Percentiles rank a stretch among this genome's conserved stretches.
Evolutionary conservation across 2,329 filamentous ascomycete genomes (phyloP).

Genomic region (Ophiocordyceps camponoti-saundersi): DNA sequence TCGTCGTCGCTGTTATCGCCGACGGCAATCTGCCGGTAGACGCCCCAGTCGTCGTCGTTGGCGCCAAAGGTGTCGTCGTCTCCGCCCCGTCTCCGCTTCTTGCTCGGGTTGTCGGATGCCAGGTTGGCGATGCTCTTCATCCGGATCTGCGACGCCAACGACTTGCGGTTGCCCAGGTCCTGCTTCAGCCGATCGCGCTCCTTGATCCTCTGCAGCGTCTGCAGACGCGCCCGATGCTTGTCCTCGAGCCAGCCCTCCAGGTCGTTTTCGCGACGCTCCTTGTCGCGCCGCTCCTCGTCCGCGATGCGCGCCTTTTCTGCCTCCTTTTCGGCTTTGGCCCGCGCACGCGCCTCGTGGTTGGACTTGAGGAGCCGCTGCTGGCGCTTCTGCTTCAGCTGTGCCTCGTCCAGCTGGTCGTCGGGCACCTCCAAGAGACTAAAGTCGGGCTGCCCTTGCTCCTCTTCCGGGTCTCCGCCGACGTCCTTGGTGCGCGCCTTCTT

Average conservation of each 20-base stretch:
- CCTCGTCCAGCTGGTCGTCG: slow-evolving; percentile 86
- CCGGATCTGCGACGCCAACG: slow-evolving; percentile 83
- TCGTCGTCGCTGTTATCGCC: slow-evolving; percentile 72
- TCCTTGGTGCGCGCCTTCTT: slow-evolving; percentile 86
- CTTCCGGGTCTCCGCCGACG: slow-evolving; percentile 64
- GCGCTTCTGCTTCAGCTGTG: slow-evolving; percentile 77
- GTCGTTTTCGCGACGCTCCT: slow-evolving; percentile 68
- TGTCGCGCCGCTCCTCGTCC: slow-evolving; percentile 70
- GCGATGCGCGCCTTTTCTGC: slow-evolving; percentile 71
- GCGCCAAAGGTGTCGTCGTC: slow-evolving; percentile 96
- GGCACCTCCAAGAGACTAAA: slow-evolving; percentile 81
- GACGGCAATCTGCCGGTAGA: slow-evolving; percentile 83
- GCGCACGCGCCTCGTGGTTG: slow-evolving; percentile 78
- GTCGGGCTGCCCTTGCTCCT: slow-evolving; percentile 65
- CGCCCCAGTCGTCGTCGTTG: slow-evolving; percentile 95
- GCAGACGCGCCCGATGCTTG: slow-evolving; percentile 54
- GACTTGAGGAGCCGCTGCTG: slow-evolving; percentile 88
- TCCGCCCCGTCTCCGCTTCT: slow-evolving; percentile 70
- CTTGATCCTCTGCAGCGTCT: slow-evolving; percentile 68
- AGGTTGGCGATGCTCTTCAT: slow-evolving; percentile 98
- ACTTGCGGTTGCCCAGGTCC: slow-evolving; percentile 91
- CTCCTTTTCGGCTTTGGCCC: slow-evolving; percentile 94
- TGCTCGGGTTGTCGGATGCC: slow-evolving; percentile 70
- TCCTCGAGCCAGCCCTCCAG: slow-evolving; percentile 78
- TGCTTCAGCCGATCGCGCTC: slow-evolving; percentile 86